phyloP scores from a whole-genome alignment of 139 green algal species.

The Chlamydomonas asymmetrica region DNA sequence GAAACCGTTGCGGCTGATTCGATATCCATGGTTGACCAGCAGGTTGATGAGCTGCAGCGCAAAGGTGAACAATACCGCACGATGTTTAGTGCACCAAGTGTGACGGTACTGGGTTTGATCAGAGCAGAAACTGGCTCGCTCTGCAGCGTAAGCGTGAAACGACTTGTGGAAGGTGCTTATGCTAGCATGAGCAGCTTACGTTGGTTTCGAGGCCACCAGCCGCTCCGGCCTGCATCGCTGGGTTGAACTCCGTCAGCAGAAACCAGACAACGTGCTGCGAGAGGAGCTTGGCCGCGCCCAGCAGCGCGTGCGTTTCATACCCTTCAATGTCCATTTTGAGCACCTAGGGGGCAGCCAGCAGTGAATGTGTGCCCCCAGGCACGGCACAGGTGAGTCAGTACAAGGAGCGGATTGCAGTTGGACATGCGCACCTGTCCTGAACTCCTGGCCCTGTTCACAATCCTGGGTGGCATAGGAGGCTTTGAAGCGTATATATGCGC shows the following conservation, averaged over 20 bases:
- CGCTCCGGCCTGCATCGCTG: not conserved
- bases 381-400: not conserved
- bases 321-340: conserved; percentile 39
- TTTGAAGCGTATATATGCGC: not conserved
- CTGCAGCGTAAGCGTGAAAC: too few relatives aligned
- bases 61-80: too few relatives aligned
- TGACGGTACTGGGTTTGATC: too few relatives aligned
- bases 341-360: conserved; percentile 1
- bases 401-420: not conserved
- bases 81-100: too few relatives aligned
- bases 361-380: not conserved
- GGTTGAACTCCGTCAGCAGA: conserved; percentile 17
- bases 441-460: not conserved
- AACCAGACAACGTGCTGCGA: not conserved
- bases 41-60: too few relatives aligned
- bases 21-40: too few relatives aligned
- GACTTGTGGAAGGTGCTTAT: too few relatives aligned
- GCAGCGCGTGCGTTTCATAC: conserved; percentile 29
- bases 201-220: too few relatives aligned
- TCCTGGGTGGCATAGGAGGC: not conserved
- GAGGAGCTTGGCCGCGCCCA: not conserved
- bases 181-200: too few relatives aligned
- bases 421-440: not conserved
- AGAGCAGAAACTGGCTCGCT: too few relatives aligned
- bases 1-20: too few relatives aligned